Base-by-base conservation (phyloP, 352 stramenopile genomes). In the Phytophthora lateralis region DNA sequence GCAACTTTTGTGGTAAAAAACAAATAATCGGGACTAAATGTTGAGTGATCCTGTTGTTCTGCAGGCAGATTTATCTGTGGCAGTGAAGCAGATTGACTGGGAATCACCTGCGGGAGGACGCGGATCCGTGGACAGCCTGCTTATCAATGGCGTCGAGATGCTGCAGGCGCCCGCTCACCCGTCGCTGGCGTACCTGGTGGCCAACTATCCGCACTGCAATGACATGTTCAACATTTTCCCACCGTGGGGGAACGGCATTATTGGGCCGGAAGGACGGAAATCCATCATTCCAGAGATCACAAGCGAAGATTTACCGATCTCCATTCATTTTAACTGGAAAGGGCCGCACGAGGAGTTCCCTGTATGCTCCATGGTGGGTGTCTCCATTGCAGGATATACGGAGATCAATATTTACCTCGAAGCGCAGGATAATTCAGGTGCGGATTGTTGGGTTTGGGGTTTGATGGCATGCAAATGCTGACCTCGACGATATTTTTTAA, bases 81-180 rank as follows among this genome's bases (percentile, higher is more conserved):
- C 69, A 0, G 86, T 95, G 27, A 92, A 91, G 66, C 86, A 95
- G 63, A 92, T 95, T 57, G 84, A 95, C 55, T 95, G 85, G 79
- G 71, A 78, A 34, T 83, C 78, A 15, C 37, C 66, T 15, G 64
- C 53, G 18, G 80, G 81, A 3, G 86, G 84, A 15, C 64, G 71
- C 1, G 86, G 84, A 21, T 62, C 69, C 0, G 80, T 95, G 4
- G 59, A 76, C 57, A 93, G 80, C 58, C 65, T 95, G 32, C 67
- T 66, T 8, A 37, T 95, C 34, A 92, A 92, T 63, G 61, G 64
- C 20, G 62, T 77, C 1, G 82, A 95, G 58, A 64, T 93, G 49
- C 69, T 95, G 12, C 55, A 46, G 11, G 66, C 66, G 3, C 78
- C 75, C 1, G 78, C 92, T 39, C 73, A 76, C 42, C 86, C 86